A percentile compares a stretch with the other conserved stretches of the same genome.
These are phyloP conservation scores for Phlyctochytrium arcticum DNA, from an alignment of 192 early-diverging fungal species.

Conservation along the genomic window DNA sequence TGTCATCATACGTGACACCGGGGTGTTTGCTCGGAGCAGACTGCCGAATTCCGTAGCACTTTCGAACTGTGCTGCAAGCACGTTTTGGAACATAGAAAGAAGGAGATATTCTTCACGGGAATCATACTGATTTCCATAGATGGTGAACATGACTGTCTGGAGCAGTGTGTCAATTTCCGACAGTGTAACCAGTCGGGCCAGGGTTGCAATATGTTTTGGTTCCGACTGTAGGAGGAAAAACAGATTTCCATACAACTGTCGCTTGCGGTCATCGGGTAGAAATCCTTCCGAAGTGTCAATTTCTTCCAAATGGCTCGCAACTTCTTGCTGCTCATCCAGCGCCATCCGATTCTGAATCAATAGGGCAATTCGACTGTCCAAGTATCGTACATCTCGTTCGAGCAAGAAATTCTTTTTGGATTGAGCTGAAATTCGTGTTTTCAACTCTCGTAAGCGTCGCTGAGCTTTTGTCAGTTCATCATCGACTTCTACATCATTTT, in stretches of 20 bases:
- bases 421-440: slow-evolving; percentile 84
- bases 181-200: slow-evolving; percentile 78
- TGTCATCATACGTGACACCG: slow-evolving; percentile 97
- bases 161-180: slow-evolving; percentile 90
- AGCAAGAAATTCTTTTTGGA: slow-evolving; percentile 94
- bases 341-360: slow-evolving; percentile 94
- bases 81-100: slow-evolving; percentile 93
- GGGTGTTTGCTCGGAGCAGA: slow-evolving; percentile 89
- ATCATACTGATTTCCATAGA: slow-evolving; percentile 97
- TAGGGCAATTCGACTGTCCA: slow-evolving; percentile 87
- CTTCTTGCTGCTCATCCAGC: slow-evolving; percentile 81
- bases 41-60: slow-evolving; percentile 84
- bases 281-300: slow-evolving; percentile 43
- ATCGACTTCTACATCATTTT: slow-evolving; percentile 89
- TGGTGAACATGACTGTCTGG: slow-evolving; percentile 94
- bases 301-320: slow-evolving; percentile 68
- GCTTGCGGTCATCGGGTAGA: slow-evolving; percentile 74
- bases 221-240: slow-evolving; percentile 90
- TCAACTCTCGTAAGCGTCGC: slow-evolving; percentile 76
- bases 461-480: slow-evolving; percentile 91
- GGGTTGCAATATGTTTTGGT: slow-evolving; percentile 82
- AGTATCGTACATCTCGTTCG: slow-evolving; percentile 86
- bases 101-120: slow-evolving; percentile 92
- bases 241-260: slow-evolving; percentile 84
- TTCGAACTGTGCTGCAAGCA: slow-evolving; percentile 89